Conservation (phyloP, 805 yeast species). For the Wickerhamomyces pijperi region DNA sequence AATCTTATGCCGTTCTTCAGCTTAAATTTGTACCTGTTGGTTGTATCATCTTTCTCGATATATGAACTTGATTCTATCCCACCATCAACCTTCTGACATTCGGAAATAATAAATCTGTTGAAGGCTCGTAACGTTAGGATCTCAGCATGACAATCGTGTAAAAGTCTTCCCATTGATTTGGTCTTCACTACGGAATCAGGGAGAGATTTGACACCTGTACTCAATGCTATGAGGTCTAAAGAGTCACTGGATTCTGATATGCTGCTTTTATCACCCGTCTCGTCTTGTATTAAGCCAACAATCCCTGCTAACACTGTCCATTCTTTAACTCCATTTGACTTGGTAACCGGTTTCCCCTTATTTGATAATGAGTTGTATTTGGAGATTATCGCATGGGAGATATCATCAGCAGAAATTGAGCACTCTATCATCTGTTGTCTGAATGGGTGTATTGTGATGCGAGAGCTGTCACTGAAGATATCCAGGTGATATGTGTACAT, state of each 20-base stretch:
- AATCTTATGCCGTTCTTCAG: conserved; percentile 30
- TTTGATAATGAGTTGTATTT: conserved; percentile 10
- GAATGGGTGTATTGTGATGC: no score
- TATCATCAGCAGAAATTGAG: conserved; percentile 1
- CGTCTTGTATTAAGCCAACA: conserved; percentile 28
- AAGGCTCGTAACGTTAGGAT: conserved; percentile 61
- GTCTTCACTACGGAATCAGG: conserved; percentile 39
- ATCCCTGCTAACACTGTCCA: conserved; percentile 81
- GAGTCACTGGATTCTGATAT: no score
- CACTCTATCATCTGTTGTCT: no score
- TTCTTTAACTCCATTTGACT: conserved; percentile 59
- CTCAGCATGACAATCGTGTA: conserved; percentile 92
- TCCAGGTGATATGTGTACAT: no score
- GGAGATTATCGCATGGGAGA: conserved; percentile 1
- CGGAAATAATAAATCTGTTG: conserved; percentile 27
- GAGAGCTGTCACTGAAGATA: no score
- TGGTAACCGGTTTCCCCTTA: conserved; percentile 45
- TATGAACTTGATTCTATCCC: conserved; percentile 7
- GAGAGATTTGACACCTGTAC: conserved; percentile 77
- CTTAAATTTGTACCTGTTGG: conserved; percentile 12
- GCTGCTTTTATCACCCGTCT: background rate
- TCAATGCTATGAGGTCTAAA: conserved; percentile 35
- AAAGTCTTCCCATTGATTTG: conserved; percentile 42
- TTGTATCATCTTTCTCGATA: background rate
- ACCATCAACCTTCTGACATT: conserved; percentile 4